Conservation (phyloP, 768 basidiomycete genomes). For the Pisolithus sp. region DNA sequence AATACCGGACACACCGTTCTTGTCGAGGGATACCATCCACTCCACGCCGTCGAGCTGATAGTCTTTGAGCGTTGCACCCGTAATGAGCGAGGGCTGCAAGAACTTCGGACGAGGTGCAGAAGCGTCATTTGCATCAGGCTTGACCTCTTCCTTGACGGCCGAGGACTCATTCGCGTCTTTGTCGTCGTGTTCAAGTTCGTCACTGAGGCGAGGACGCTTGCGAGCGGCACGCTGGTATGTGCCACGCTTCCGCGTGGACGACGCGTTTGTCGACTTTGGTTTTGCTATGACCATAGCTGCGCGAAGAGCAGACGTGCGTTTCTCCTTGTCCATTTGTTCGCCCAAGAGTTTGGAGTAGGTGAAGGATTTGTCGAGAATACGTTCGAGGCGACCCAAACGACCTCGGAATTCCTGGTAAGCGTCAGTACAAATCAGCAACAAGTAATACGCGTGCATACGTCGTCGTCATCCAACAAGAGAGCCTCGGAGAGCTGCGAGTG, state of each 20-base stretch:
- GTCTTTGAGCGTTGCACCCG: conserved; percentile 78
- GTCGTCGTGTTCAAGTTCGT: conserved; percentile 4
- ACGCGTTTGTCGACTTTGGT: conserved; percentile 4
- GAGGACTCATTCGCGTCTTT: conserved; percentile 8
- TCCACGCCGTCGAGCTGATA: conserved; percentile 94
- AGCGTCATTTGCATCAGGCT: background rate
- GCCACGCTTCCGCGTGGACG: conserved; percentile 13
- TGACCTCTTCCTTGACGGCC: background rate
- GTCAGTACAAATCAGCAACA: background rate
- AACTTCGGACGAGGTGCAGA: conserved; percentile 33
- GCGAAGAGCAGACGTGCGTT: conserved; percentile 26
- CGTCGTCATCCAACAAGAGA: background rate
- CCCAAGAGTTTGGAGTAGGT: conserved; percentile 69
- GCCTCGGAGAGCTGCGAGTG: background rate
- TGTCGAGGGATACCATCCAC: conserved; percentile 88
- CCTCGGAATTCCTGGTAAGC: conserved; percentile 5
- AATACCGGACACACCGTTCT: conserved; percentile 80
- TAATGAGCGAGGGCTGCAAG: conserved; percentile 71
- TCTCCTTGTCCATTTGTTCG: conserved; percentile 64
- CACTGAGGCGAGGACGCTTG: conserved; percentile 7
- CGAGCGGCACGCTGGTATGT: conserved; percentile 2
- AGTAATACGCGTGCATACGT: background rate
- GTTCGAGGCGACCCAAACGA: conserved; percentile 50
- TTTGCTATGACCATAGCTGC: conserved; percentile 20
- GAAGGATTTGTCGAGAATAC: conserved; percentile 68